phyloP scores from a whole-genome alignment of 148 eudicot species.

The Camellia sinensis region DNA sequence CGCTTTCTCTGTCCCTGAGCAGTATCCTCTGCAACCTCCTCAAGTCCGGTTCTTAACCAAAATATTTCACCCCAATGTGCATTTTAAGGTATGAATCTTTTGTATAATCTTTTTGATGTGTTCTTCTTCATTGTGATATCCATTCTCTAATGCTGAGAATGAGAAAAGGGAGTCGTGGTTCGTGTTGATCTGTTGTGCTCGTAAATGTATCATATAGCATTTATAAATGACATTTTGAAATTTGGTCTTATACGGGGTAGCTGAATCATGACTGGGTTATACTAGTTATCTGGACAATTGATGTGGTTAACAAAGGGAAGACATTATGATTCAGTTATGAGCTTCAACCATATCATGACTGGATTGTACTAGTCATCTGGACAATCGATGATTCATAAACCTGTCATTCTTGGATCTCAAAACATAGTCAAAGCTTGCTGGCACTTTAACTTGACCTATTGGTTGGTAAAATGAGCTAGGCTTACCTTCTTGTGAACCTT shows the following conservation, averaged over 20 bases:
- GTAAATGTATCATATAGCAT: neutral
- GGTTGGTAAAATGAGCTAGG: neutral
- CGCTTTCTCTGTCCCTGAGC: constrained; percentile 95
- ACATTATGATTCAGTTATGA: neutral
- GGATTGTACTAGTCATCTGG: neutral
- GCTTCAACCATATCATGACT: too few species aligned
- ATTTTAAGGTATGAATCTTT: constrained; percentile 66
- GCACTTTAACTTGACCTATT: neutral
- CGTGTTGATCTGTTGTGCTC: neutral
- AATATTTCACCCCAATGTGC: constrained; percentile 97
- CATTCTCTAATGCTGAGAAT: neutral
- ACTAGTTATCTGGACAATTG: neutral
- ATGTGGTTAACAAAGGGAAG: neutral
- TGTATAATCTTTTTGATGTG: neutral
- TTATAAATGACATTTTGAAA: neutral
- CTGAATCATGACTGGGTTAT: neutral
- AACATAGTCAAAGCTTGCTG: neutral
- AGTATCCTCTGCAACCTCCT: constrained; percentile 98
- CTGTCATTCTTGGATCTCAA: neutral
- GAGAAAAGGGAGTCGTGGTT: neutral
- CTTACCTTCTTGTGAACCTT: neutral
- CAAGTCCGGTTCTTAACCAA: constrained; percentile 97
- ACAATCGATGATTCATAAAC: neutral
- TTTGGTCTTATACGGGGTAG: neutral
- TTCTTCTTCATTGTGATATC: neutral